Evolutionary conservation across 2,329 filamentous ascomycete genomes (phyloP), one percentile per base, ranked within the genome.

Genomic region (Aspergillus sp.): DNA sequence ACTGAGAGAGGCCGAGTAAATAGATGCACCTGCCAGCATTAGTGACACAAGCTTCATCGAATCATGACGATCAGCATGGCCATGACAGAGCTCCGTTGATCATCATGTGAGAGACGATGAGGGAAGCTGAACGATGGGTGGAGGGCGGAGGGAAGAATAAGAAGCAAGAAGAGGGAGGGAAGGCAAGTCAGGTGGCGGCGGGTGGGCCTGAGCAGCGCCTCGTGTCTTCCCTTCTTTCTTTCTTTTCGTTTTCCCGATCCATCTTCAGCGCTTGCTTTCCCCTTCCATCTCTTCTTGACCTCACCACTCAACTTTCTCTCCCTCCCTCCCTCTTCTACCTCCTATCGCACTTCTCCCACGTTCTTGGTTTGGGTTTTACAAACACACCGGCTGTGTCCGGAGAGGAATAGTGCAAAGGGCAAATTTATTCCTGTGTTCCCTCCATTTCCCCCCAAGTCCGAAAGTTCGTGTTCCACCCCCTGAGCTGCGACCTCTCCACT

Each of bases 271-370:
- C 23, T 30, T 27, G 19, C 44, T 23, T 27, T 23, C 23, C 44
- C 44, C 13, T 27, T 23, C 44, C 44, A 27, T 50, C 32, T 25
- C 38, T 36, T 55, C 56, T 62, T 60, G 58, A 58, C 61, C 58
- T 64, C 62, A 64, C 57, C 60, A 62, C 50, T 64, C 47, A 54
- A 53, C 58, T 42, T 52, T 57, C 56, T 11, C 8, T 41, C 17
- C 19, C 6, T 42, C 23, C 48, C 30, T 32, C 30, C 17, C 27
- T 27, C 51, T 44, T 38, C 58, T 44, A 55, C 32, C 48, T 42
- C 27, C 8, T 30, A 30, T 50, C 47, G 10, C 25, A 11, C 25
- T 30, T 21, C 47, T 27, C 47, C 23, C 47, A 50, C 47, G 25
- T 30, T 27, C 8, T 32, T 32, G 13, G 25, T 27, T 32, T 27